phyloP scores from a whole-genome alignment of 371 early-diverging fungal species.

The Encephalitozoon intestinalis region DNA sequence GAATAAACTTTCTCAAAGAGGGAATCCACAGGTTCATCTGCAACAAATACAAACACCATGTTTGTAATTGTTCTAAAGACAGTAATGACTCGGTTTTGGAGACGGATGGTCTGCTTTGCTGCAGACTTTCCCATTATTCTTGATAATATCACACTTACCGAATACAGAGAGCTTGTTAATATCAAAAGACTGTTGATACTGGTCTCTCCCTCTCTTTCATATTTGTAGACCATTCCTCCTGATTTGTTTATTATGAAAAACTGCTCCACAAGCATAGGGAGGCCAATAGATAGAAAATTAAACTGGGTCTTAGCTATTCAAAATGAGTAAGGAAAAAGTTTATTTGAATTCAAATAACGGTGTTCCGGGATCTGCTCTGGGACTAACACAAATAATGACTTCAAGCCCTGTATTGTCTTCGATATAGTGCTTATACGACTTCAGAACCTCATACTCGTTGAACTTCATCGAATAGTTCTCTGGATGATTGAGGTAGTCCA shows the following conservation, averaged over 20 bases:
- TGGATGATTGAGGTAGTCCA: slow-evolving; percentile 39
- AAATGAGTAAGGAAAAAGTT: neutral
- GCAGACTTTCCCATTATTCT: neutral
- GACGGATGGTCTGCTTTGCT: neutral
- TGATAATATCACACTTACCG: slow-evolving; percentile 9
- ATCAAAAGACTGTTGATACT: slow-evolving; percentile 23
- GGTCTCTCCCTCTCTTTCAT: neutral
- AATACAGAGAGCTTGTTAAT: slow-evolving; percentile 27
- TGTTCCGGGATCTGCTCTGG: slow-evolving; percentile 30
- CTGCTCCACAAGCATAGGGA: slow-evolving; percentile 13
- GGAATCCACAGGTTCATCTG: neutral
- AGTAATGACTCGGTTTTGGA: slow-evolving; percentile 4
- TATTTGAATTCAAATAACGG: slow-evolving; percentile 43
- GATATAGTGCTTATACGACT: slow-evolving; percentile 22
- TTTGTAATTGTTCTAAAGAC: slow-evolving; percentile 23
- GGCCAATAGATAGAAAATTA: neutral
- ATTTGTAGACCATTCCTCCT: slow-evolving; percentile 47
- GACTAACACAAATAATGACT: neutral
- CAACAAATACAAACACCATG: slow-evolving; percentile 33
- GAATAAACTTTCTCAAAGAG: slow-evolving; percentile 69
- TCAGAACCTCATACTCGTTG: slow-evolving; percentile 42
- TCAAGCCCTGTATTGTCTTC: slow-evolving; percentile 10
- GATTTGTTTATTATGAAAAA: slow-evolving; percentile 50
- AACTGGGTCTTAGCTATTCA: neutral
- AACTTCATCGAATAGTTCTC: slow-evolving; percentile 36